Base-by-base conservation (phyloP, 768 basidiomycete genomes). In the Russula sp. region DNA sequence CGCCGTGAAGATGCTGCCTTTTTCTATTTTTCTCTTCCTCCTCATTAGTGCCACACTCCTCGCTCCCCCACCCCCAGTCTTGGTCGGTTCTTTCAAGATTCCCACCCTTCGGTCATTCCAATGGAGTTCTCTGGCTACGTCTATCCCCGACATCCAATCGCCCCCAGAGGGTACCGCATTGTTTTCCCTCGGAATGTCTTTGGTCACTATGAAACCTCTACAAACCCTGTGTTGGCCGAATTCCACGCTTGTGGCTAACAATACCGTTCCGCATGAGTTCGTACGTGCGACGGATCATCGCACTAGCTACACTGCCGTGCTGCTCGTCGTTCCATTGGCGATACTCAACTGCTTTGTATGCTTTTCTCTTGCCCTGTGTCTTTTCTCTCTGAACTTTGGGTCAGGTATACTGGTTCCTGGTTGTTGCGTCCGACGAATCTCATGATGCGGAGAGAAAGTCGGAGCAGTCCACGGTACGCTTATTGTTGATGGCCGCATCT, bases 281-380 rank as follows among this genome's bases (percentile, higher is more conserved):
- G 32, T 18, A 5, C 50, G 28, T 34, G 18, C 7, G 40, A 50
- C 40, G 28, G 26, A 36, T 57, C 49, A 40, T 16, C 55, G 9
- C 14, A 20, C 24, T 0, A 36, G 40, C 26, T 16, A 6, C 30
- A 24, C 48, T 14, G 48, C 60, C 3, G 58, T 57, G 30, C 34
- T 61, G 9, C 28, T 57, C 50, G 55, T 65, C 48, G 28, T 65
- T 57, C 9, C n/a, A 36, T 16, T 61, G 20, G 59, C 49, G 22
- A 57, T 61, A 22, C 34, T 65, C 40, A 61, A 49, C 48, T 65
- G 60, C 40, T 6, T 57, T 9, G 64, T 65, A 61, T 14, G 60
- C 16, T 4, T 32, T 24, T 34, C 53, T 16, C 36, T 52, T 24
- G 1, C 2, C 16, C 22, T 5, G 13, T 30, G 22, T 52, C 9